Evolutionary conservation across 2,329 filamentous ascomycete species (phyloP), one percentile per base, ranked within the genome.

Genomic region (Fonsecaea monophora): DNA sequence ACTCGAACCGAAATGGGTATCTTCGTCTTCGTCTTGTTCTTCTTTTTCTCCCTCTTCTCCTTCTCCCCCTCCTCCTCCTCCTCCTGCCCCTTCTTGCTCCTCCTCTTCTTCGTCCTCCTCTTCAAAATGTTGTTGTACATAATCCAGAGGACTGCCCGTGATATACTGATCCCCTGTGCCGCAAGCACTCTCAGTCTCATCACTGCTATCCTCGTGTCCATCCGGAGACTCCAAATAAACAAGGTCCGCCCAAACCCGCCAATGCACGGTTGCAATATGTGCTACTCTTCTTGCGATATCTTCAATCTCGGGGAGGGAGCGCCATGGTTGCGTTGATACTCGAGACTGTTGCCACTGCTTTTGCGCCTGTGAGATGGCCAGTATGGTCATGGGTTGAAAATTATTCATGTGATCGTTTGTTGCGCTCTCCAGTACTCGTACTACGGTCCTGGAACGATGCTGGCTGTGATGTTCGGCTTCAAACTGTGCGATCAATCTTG

Each of bases 261-360:
- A 97, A 78, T 97, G 93, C 30, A 98, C 81, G 5, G 95, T 84
- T 13, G 91, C 88, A 53, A 97, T 87, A 75, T 97, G 94, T 5
- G 92, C 90, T 59, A 97, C 84, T 54, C 92, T 88, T 53, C 89
- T 90, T 0, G 92, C 88, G 77, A 97, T 87, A 66, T 76, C 75
- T 58, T 81, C 78, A 3, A 80, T 71, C 63, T 78, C 76, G 37
- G 74, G 67, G 13, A 72, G 50, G 10, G 76, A 74, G 40, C 76
- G 75, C 21, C 10, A 61, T 13, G 30, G 68, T 70, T 58, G 8
- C 32, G 35, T 62, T n/a, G 61, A 45, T 21, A 66, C 58, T 4
- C 74, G 68, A 0, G 70, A 56, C 10, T 70, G 67, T 7, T 74
- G 68, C 53, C 73, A 65, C 18, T 71, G 67, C 21, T 77, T 77